These are phyloP conservation scores for Kodamaea fungicola DNA, from an alignment of 1,139 yeast species.

Conservation along the genomic window DNA sequence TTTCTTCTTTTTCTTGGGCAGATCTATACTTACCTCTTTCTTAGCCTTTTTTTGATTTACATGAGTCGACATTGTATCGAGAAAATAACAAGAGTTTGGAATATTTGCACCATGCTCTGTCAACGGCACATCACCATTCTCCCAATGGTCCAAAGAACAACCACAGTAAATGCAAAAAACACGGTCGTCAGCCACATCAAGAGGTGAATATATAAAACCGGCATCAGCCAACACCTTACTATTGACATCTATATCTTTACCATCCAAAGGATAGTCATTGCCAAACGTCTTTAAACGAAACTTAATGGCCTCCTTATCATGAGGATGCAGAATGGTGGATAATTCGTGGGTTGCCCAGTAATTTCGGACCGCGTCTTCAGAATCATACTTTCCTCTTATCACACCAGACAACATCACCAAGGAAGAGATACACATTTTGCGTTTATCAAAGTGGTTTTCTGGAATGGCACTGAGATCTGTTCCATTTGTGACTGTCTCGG, in stretches of 20 bases:
- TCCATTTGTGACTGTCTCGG: slow-evolving; percentile 34
- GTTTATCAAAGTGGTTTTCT: slow-evolving; percentile 43
- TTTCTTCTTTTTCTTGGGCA: not conserved
- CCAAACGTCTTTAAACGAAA: slow-evolving; percentile 53
- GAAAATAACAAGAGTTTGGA: slow-evolving; percentile 47
- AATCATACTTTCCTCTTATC: slow-evolving; percentile 9
- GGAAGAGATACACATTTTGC: slow-evolving; percentile 17
- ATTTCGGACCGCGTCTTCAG: slow-evolving; percentile 5
- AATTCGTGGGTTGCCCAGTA: slow-evolving; percentile 12
- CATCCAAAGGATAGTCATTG: slow-evolving; percentile 53
- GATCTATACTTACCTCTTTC: slow-evolving; percentile 1
- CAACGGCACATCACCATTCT: slow-evolving; percentile 59
- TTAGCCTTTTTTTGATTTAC: not conserved
- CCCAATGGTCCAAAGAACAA: slow-evolving; percentile 71
- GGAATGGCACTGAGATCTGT: slow-evolving; percentile 28
- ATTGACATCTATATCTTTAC: slow-evolving; percentile 31
- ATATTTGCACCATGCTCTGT: slow-evolving; percentile 47
- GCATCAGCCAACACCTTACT: slow-evolving; percentile 41
- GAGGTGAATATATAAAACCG: slow-evolving; percentile 53
- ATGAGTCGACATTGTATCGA: slow-evolving; percentile 11
- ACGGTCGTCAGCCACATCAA: slow-evolving; percentile 51
- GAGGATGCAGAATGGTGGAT: slow-evolving; percentile 22
- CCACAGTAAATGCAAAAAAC: slow-evolving; percentile 73
- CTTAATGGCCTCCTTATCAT: slow-evolving; percentile 28
- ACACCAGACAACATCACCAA: slow-evolving; percentile 26